Percentiles rank a stretch among this genome's conserved stretches.
Conservation (phyloP, 208 protist species). For the Porcisia hertigi region DNA sequence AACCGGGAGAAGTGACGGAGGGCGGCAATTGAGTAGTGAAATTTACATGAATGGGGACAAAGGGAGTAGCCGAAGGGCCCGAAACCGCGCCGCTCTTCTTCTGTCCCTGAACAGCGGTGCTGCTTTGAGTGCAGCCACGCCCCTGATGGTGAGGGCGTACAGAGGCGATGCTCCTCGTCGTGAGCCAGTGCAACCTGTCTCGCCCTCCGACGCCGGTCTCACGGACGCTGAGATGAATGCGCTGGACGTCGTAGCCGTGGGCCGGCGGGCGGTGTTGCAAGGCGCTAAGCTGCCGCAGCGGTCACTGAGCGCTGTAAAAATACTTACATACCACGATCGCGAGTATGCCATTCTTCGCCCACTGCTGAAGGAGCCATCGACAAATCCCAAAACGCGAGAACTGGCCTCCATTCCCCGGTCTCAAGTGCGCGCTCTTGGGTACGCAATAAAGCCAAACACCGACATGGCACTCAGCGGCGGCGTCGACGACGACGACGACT, state of each 20-base stretch:
- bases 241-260: slow-evolving; percentile 15
- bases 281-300: slow-evolving; percentile 38
- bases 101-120: slow-evolving; percentile 11
- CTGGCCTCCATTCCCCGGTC: slow-evolving; percentile 54
- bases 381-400: slow-evolving; percentile 58
- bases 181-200: background rate
- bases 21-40: background rate
- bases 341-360: slow-evolving; percentile 82
- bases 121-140: background rate
- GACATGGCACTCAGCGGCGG: slow-evolving; percentile 2
- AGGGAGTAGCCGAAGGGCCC: background rate
- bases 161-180: background rate
- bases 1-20: background rate
- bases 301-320: slow-evolving; percentile 69
- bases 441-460: slow-evolving; percentile 31
- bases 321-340: slow-evolving; percentile 74
- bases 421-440: slow-evolving; percentile 21
- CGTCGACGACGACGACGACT: background rate
- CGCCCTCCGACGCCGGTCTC: slow-evolving; percentile 1
- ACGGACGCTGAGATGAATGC: slow-evolving; percentile 14
- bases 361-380: slow-evolving; percentile 76
- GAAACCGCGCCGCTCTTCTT: slow-evolving; percentile 12
- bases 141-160: slow-evolving; percentile 24
- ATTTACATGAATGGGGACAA: background rate
- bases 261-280: slow-evolving; percentile 34